Conservation (phyloP, 179 eudicot genomes). For the Camellia oleifera region DNA sequence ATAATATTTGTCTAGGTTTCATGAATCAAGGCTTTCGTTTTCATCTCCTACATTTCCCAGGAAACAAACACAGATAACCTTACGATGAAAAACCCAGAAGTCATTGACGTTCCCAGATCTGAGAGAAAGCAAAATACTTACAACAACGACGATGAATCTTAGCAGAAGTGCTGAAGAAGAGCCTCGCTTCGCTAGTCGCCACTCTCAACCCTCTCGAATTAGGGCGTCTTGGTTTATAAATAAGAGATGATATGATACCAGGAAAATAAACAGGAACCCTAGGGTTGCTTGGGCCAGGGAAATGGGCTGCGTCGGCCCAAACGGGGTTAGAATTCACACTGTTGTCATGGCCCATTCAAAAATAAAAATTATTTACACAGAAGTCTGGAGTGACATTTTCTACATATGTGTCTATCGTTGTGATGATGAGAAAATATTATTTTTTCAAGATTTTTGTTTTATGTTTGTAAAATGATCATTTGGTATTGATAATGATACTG, state of each 20-base stretch:
- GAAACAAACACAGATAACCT: neutral
- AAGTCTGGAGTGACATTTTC: too few species aligned
- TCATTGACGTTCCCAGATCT: neutral
- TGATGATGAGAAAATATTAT: too few species aligned
- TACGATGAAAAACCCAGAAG: neutral
- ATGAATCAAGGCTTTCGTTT: neutral
- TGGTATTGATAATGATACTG: too few species aligned
- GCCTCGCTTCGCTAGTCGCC: neutral
- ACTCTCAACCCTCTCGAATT: neutral
- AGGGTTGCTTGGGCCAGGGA: neutral
- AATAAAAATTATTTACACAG: too few species aligned
- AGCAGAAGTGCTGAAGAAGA: slow-evolving; percentile 2
- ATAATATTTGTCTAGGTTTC: neutral
- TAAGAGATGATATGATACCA: neutral
- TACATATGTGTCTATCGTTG: too few species aligned
- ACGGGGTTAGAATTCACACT: too few species aligned
- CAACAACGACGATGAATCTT: neutral
- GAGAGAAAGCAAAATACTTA: neutral
- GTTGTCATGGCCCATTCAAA: too few species aligned
- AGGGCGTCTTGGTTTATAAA: slow-evolving; percentile 8
- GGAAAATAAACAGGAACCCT: neutral
- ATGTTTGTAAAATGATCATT: too few species aligned
- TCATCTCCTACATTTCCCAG: neutral
- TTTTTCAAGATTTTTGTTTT: too few species aligned
- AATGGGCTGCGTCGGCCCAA: too few species aligned